These are phyloP conservation scores for Cyberlindnera bimundalis DNA, from an alignment of 805 yeast species.

Conservation along the genomic window DNA sequence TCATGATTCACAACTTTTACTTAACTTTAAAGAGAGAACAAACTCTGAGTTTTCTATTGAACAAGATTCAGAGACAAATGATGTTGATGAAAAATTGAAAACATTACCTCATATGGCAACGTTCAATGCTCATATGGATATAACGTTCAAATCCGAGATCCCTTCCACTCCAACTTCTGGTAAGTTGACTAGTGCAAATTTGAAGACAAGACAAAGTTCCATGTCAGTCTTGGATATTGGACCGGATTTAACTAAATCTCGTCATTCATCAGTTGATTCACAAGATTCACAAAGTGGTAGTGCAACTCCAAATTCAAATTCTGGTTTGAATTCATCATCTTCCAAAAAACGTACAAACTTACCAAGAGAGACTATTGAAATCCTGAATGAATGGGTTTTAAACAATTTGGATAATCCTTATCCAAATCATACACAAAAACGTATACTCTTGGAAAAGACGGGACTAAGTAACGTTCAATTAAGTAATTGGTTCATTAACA, in stretches of 20 bases:
- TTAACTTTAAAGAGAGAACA: constrained; percentile 23
- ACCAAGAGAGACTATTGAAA: constrained; percentile 74
- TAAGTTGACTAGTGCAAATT: background rate
- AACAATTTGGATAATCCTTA: constrained; percentile 78
- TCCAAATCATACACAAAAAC: constrained; percentile 78
- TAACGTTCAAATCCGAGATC: constrained; percentile 5
- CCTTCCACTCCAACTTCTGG: constrained; percentile 7
- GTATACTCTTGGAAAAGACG: constrained; percentile 62
- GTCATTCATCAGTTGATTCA: constrained; percentile 20
- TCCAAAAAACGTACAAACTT: constrained; percentile 60
- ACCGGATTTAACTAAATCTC: constrained; percentile 12
- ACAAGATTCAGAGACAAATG: no score
- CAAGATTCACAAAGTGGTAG: constrained; percentile 13
- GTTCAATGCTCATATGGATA: constrained; percentile 13
- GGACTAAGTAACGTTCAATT: constrained; percentile 80
- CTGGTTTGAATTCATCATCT: constrained; percentile 1
- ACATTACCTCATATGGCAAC: constrained; percentile 5
- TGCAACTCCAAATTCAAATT: constrained; percentile 5
- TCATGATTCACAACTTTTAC: constrained; percentile 27
- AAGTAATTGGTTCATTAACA: constrained; percentile 86
- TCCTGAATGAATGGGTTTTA: constrained; percentile 69
- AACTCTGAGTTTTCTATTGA: constrained; percentile 8
- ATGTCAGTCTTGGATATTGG: constrained; percentile 13
- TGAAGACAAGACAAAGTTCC: background rate
- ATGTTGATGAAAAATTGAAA: background rate